These are phyloP conservation scores for Eutypa lata DNA, from an alignment of 2,329 filamentous ascomycete species.

Conservation along the genomic window DNA sequence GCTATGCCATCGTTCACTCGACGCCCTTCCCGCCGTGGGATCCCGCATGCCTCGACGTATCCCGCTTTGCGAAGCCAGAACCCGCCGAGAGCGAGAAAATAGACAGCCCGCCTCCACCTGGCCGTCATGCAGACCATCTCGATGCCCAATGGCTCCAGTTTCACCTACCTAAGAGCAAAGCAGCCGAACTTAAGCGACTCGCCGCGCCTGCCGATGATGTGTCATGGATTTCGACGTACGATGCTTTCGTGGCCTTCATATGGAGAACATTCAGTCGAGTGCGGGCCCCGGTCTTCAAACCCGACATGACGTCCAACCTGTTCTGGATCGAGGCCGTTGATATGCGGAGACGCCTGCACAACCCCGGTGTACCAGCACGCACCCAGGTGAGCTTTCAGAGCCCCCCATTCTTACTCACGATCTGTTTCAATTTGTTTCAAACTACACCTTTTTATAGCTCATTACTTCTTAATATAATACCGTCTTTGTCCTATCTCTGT, in stretches of 20 bases:
- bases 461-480: too few species aligned
- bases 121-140: conserved; percentile 27
- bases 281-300: conserved; percentile 31
- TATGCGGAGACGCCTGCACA: conserved; percentile 34
- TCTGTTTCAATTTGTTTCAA: conserved; percentile 1
- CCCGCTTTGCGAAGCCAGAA: conserved; percentile 28
- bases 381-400: conserved; percentile 24
- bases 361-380: conserved; percentile 29
- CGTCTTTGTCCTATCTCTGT: too few species aligned
- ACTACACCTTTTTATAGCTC: too few species aligned
- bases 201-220: conserved; percentile 25
- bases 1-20: conserved; percentile 27
- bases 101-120: conserved; percentile 25
- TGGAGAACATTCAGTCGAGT: conserved; percentile 36
- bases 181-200: conserved; percentile 34
- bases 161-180: conserved; percentile 42
- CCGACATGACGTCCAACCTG: conserved; percentile 19
- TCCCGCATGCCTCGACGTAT: conserved; percentile 31
- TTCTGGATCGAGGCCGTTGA: conserved; percentile 36
- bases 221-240: conserved; percentile 43
- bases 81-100: conserved; percentile 26
- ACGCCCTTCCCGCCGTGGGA: conserved; percentile 32
- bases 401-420: conserved; percentile 30
- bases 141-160: conserved; percentile 32
- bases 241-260: conserved; percentile 39